Conservation (phyloP, 108 stramenopile genomes). For the Pseudonitzschia pungens region DNA sequence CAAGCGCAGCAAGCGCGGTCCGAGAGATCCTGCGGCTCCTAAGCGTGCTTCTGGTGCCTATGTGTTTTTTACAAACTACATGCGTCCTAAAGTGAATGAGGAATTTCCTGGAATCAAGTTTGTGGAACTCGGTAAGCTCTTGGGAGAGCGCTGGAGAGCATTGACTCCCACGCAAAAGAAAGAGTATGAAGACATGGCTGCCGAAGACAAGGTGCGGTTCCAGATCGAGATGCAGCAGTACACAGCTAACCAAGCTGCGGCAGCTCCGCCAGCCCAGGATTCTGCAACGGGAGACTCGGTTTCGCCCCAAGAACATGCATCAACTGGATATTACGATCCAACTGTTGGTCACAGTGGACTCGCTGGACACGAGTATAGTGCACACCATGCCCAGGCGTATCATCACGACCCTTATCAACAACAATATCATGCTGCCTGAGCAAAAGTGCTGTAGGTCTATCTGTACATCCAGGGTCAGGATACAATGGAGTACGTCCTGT, state of each 20-base stretch:
- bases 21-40: conserved; percentile 74
- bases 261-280: conserved; percentile 19
- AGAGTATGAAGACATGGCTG: conserved; percentile 83
- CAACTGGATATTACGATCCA: conserved; percentile 1
- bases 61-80: conserved; percentile 85
- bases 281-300: neutral
- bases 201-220: conserved; percentile 87
- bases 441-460: neutral
- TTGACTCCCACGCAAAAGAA: conserved; percentile 82
- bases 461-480: neutral
- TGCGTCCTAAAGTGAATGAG: conserved; percentile 76
- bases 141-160: conserved; percentile 90
- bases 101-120: conserved; percentile 90
- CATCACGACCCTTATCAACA: conserved; percentile 11
- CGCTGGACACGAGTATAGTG: conserved; percentile 1
- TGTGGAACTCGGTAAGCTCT: conserved; percentile 86
- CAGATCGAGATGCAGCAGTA: conserved; percentile 87
- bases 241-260: conserved; percentile 49
- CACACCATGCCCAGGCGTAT: conserved; percentile 9
- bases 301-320: neutral
- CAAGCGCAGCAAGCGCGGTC: conserved; percentile 65
- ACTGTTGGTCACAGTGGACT: neutral
- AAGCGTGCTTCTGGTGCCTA: conserved; percentile 80
- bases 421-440: conserved; percentile 13
- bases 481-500: too few species aligned